Evolutionary conservation across 176 grass and related monocot genomes (phyloP), one percentile per base, ranked within the genome.

Genomic region (Calamus simplicifolius): DNA sequence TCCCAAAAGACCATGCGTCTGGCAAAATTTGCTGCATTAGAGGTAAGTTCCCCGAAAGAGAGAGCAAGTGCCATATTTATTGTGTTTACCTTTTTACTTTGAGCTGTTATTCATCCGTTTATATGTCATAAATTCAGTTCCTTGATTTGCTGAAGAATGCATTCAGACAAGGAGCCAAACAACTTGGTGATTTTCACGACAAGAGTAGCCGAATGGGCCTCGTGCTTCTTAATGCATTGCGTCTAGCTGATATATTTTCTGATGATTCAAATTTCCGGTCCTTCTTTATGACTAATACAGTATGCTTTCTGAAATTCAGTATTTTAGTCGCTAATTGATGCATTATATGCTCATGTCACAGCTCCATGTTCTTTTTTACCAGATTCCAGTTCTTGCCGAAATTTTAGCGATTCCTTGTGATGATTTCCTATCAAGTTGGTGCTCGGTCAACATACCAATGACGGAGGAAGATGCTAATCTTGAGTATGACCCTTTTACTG

Each of bases 181-280:
- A 63, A 55, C 58, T 5, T 48, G 49, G 28, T 55, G 50, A 53
- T 63, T 53, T 59, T 63, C 79, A 85, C 13, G 66, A 61, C 67
- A 61, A 25, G 48, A 82, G 64, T 62, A 66, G 56, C 70, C 92
- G 84, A 16, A 82, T 78, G 84, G 92, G 92, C 49, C 74, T 85
- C 58, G 65, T 97, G 66, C 87, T 85, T 69, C 90, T 91, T 66
- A 97, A 78, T 69, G 86, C 87, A 17, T 62, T 97, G 73, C 87
- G 69, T 50, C 69, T 97, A 54, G 87, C 87, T 77, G 92, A 97
- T 61, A 89, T 97, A 51, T 97, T 97, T 77, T 97, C 87, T 63
- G 92, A 88, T 63, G 92, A 97, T 75, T 91, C 92, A 70, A 97
- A 97, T 62, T 91, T 97, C 27, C 80, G 92, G 66, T 91, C 82